Percentiles rank a stretch among this genome's conserved stretches.
These are phyloP conservation scores for Barbatosphaeria neglecta DNA, from an alignment of 495 filamentous ascomycete genomes.

Conservation along the genomic window DNA sequence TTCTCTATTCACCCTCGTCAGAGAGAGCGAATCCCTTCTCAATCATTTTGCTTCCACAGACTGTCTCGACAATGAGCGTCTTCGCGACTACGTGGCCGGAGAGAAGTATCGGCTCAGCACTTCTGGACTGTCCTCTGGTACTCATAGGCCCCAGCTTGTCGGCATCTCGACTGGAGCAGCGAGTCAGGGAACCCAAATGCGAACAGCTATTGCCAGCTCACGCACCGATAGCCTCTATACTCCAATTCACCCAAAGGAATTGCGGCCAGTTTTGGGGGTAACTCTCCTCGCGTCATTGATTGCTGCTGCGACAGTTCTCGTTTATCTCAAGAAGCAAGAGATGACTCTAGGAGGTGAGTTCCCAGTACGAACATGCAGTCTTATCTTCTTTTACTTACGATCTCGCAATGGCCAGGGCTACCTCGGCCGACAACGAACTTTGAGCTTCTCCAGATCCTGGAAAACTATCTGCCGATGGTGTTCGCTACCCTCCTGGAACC, in stretches of 20 bases:
- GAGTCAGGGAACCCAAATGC: too few relatives aligned
- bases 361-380: background rate
- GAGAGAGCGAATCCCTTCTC: background rate
- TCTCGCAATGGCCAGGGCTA: slow-evolving; percentile 17
- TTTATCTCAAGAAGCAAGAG: background rate
- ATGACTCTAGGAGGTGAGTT: background rate
- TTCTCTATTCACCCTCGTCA: background rate
- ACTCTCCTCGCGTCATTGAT: background rate
- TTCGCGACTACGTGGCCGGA: background rate
- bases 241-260: background rate
- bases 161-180: background rate
- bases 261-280: background rate
- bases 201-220: too few relatives aligned
- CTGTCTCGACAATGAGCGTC: background rate
- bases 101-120: background rate
- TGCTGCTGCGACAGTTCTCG: background rate
- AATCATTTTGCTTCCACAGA: background rate
- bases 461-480: slow-evolving; percentile 33
- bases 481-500: slow-evolving; percentile 35
- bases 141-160: too few relatives aligned
- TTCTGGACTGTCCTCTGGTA: too few relatives aligned
- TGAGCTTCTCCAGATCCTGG: slow-evolving; percentile 23
- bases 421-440: slow-evolving; percentile 20
- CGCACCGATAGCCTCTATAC: background rate
- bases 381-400: background rate